Conservation (phyloP, 148 eudicot genomes). For the Rhododendron henanense region DNA sequence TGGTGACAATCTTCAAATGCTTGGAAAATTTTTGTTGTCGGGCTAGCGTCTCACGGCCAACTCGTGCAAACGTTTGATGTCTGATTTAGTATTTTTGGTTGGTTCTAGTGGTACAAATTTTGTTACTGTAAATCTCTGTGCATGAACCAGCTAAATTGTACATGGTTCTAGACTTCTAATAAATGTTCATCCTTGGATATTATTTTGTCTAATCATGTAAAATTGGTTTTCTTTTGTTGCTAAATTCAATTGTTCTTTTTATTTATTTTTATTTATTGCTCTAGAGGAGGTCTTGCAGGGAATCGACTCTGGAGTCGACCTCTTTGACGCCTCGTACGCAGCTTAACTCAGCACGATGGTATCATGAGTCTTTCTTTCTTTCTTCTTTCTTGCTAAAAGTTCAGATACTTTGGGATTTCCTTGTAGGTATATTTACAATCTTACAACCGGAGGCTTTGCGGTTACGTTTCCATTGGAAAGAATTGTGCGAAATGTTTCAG, state of each 20-base stretch:
- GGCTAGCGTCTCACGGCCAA: not conserved
- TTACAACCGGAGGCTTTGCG: slow-evolving; percentile 71
- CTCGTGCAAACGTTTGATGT: not conserved
- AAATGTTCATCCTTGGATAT: not conserved
- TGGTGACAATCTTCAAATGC: not conserved
- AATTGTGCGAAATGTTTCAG: slow-evolving; percentile 18
- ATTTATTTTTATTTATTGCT: not conserved
- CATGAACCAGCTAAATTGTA: not conserved
- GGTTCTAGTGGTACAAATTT: not conserved
- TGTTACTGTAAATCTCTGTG: not conserved
- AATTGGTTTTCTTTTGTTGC: not conserved
- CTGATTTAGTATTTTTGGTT: slow-evolving; percentile 1
- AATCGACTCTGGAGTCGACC: slow-evolving; percentile 75
- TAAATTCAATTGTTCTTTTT: not conserved
- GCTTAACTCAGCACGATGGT: not conserved
- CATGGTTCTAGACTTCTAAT: not conserved
- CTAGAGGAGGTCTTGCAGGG: slow-evolving; percentile 84
- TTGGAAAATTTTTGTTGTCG: not conserved
- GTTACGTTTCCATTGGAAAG: slow-evolving; percentile 54
- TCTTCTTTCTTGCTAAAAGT: slow-evolving; percentile 7
- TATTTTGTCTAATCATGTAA: not conserved
- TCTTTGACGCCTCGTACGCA: slow-evolving; percentile 76
- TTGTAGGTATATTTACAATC: slow-evolving; percentile 64
- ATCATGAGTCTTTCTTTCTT: not conserved
- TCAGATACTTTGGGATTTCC: not conserved